Conservation (phyloP, 345 rosid species). For the Pistacia atlantica region DNA sequence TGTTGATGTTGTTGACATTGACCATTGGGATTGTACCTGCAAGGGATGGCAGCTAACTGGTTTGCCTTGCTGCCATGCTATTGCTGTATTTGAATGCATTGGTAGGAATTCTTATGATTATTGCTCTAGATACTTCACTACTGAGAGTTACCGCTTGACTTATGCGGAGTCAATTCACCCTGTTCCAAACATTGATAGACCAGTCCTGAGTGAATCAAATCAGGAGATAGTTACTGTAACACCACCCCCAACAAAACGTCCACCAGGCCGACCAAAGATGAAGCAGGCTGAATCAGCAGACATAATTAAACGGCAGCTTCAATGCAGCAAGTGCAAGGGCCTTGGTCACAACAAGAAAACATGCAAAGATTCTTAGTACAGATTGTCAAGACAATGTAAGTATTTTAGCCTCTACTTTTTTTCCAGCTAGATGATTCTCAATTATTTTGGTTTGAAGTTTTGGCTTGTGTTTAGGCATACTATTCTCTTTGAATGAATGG, state of each 20-base stretch:
- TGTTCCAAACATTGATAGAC: constrained; percentile 72
- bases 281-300: constrained; percentile 67
- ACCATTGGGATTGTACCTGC: constrained; percentile 81
- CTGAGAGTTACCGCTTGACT: constrained; percentile 52
- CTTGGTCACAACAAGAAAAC: constrained; percentile 95
- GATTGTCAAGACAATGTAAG: constrained; percentile 21
- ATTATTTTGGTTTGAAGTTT: constrained; percentile 14
- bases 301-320: constrained; percentile 77
- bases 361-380: constrained; percentile 59
- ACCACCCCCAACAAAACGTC: constrained; percentile 86
- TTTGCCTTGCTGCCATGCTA: constrained; percentile 83
- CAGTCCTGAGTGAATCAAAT: constrained; percentile 39
- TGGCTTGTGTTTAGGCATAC: neutral
- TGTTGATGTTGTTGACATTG: constrained; percentile 56
- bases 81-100: constrained; percentile 61
- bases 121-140: constrained; percentile 69
- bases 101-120: constrained; percentile 74
- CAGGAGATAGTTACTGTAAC: constrained; percentile 56
- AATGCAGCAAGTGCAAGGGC: constrained; percentile 98
- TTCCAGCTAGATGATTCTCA: constrained; percentile 15
- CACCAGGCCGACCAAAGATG: constrained; percentile 81
- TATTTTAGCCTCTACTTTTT: constrained; percentile 21
- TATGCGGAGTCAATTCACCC: constrained; percentile 80
- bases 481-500: neutral
- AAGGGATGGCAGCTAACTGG: constrained; percentile 75